Conservation (phyloP, 169 alveolate genomes). For the Eimeria necatrix region DNA sequence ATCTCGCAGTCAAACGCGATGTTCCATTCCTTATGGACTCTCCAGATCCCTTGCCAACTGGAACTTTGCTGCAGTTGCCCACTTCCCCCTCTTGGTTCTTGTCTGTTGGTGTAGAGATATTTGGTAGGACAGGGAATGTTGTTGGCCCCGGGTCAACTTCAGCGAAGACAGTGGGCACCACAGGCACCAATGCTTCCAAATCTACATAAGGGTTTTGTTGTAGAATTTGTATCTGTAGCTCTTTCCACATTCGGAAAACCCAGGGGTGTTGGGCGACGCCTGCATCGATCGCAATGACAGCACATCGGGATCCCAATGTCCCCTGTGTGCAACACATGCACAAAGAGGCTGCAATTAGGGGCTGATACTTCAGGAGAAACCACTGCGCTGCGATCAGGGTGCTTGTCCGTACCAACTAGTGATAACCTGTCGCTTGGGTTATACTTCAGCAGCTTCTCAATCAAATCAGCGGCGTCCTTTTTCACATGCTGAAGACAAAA, state of each 20-base stretch:
- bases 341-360: background rate
- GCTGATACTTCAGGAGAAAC: background rate
- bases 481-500: conserved; percentile 68
- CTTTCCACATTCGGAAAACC: conserved; percentile 73
- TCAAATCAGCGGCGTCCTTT: conserved; percentile 78
- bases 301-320: background rate
- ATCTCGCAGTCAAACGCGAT: conserved; percentile 18
- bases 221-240: conserved; percentile 60
- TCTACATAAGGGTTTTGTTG: conserved; percentile 19
- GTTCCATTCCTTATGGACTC: background rate
- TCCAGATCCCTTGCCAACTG: conserved; percentile 19
- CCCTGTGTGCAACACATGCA: too few relatives aligned
- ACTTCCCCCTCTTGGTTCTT: background rate
- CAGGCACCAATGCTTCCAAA: conserved; percentile 40
- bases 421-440: conserved; percentile 78
- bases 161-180: background rate
- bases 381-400: background rate
- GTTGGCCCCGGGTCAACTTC: background rate
- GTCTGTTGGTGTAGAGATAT: background rate
- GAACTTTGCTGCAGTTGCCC: background rate
- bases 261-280: conserved; percentile 75
- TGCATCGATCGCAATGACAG: conserved; percentile 29
- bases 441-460: conserved; percentile 62
- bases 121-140: background rate
- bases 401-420: conserved; percentile 56